Base-by-base conservation (phyloP, 768 basidiomycete genomes). In the Auriscalpium microsporum region DNA sequence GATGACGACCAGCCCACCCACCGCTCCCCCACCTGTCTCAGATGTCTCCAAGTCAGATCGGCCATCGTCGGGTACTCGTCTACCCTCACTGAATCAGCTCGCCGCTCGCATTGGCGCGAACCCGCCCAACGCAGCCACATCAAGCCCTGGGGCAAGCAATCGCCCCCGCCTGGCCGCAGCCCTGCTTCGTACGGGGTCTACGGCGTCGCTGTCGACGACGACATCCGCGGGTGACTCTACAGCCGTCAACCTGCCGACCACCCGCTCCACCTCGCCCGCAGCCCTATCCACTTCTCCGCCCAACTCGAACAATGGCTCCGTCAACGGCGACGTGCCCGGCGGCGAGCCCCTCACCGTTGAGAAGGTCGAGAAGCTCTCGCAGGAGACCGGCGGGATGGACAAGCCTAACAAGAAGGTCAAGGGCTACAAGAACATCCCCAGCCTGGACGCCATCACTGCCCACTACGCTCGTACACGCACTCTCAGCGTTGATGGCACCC, bases 371-470 rank as follows among this genome's bases (percentile, higher is more conserved):
- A 77, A 81, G 67, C 76, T 83, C 10, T 78, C 86, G 60, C 73
- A 80, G 59, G 82, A 84, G 68, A 78, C 72, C 14, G 58, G 61
- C 38, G 48, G 46, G 44, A 62, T 64, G 3, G 65, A 70, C 19
- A 55, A 65, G 23, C 66, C 63, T 2, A 63, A 28, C 55, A 61
- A 58, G 58, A 65, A 46, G 42, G 63, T 40, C 62, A 64, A 71
- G n/a, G 90, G 90, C 21, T 92, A 90, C 71, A 92, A 90, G 82
- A 91, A 90, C 64, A 87, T 92, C 45, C 90, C 90, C 13, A 83
- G 80, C 58, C 79, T 93, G 53, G 89, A 91, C 65, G 87, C 86
- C 33, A 92, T 93, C 72, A 87, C 90, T 1, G 86, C 85, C 35
- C 81, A 86, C 38, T 72, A 91, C 56, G 86, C 83, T 52, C 86